Evolutionary conservation across 305 asterid species (phyloP), one percentile per base, ranked within the genome.

Genomic region (Stenogyne calaminthoides): DNA sequence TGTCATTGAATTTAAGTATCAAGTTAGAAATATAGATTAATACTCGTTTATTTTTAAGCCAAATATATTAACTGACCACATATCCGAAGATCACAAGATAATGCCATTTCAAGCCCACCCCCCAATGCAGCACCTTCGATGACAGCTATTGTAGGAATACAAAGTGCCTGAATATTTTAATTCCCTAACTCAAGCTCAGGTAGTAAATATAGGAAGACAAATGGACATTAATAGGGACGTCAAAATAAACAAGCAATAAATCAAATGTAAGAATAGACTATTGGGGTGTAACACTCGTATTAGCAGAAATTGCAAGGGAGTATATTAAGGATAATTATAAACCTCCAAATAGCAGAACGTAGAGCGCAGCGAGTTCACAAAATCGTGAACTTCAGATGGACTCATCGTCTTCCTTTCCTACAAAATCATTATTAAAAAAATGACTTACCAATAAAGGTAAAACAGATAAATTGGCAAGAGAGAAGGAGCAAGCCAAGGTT

Each of bases 81-180:
- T 78, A 91, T 86, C 32, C 98, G 87, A 73, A 94, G 93, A 89
- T 94, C 98, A 84, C 97, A 94, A 72, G 96, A 89, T 83, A 94
- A 77, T 32, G 98, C 92, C 97, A 94, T 86, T 88, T 94, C 98
- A 70, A 94, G 85, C 36, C 97, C 98, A 77, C 98, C 98, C 29
- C 97, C 98, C 75, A 91, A 75, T 32, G 98, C 97, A 71, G 78
- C 87, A 54, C 98, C 98, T 84, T 94, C 98, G 54, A 94, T 84
- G 59, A 89, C 97, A 59, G 97, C 98, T 77, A 94, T 88, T 20
- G 97, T 88, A 47, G 98, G 98, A 77, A 91, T 84, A 72, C 66
- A 58, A 77, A 94, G 90, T 69, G 78, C 89, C 97, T 93, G 86
- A 66, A 71, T 34, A 75, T 16, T 34, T 44, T 54, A 56, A 70